Percentiles rank a stretch among this genome's conserved stretches.
phyloP scores from a whole-genome alignment of 495 filamentous ascomycete species.

The Parachaetomium inaequale region DNA sequence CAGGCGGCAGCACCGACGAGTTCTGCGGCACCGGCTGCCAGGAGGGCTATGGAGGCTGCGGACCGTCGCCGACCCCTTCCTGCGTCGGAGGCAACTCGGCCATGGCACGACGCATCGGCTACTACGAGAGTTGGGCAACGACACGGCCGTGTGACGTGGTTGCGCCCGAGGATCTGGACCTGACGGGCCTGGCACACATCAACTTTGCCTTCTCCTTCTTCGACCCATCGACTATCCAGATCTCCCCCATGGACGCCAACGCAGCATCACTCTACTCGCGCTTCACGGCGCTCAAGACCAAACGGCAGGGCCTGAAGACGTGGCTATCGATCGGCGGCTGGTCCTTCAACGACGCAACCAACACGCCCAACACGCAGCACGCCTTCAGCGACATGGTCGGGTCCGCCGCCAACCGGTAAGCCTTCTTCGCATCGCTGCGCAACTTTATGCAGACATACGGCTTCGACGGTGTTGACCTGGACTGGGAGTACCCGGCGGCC shows the following conservation, averaged over 20 bases:
- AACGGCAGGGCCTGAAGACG: slow-evolving; percentile 32
- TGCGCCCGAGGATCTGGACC: too few relatives aligned
- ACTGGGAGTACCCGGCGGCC: slow-evolving; percentile 53
- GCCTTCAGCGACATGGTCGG: slow-evolving; percentile 17
- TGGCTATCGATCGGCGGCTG: slow-evolving; percentile 47
- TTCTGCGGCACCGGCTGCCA: too few relatives aligned
- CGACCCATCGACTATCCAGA: neutral
- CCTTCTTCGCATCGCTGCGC: slow-evolving; percentile 43
- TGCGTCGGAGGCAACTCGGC: too few relatives aligned
- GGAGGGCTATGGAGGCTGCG: too few relatives aligned
- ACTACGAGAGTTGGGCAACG: too few relatives aligned
- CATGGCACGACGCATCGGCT: too few relatives aligned
- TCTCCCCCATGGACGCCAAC: slow-evolving; percentile 20
- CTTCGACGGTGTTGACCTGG: slow-evolving; percentile 55
- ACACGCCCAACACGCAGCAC: too few relatives aligned
- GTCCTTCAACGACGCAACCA: slow-evolving; percentile 44
- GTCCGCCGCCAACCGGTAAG: slow-evolving; percentile 23
- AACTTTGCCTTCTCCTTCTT: too few relatives aligned
- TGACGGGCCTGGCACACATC: too few relatives aligned
- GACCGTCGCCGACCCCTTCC: too few relatives aligned
- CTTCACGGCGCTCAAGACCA: slow-evolving; percentile 15
- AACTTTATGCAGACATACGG: slow-evolving; percentile 43
- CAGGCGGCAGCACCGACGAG: too few relatives aligned
- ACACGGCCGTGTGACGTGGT: too few relatives aligned
- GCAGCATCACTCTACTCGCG: slow-evolving; percentile 10